phyloP scores from a whole-genome alignment of 805 yeast genomes.

The Lachancea waltii region DNA sequence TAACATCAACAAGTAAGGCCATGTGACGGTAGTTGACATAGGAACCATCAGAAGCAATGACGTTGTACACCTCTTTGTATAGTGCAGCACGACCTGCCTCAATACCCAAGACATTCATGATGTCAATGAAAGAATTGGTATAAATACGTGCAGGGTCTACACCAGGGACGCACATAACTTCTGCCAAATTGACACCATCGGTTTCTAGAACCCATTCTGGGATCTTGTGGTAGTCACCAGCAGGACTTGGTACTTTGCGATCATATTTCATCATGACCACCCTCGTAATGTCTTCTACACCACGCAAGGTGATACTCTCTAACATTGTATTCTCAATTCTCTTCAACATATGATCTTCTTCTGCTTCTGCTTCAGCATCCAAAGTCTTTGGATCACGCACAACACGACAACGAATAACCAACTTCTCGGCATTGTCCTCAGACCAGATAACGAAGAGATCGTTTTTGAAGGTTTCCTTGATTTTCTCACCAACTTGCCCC shows the following conservation, averaged over 20 bases:
- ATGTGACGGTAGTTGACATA: conserved; percentile 97
- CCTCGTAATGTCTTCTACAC: conserved; percentile 89
- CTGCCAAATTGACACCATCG: conserved; percentile 94
- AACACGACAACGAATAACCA: conserved; percentile 96
- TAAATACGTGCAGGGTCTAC: conserved; percentile 87
- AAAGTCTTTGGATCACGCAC: conserved; percentile 90
- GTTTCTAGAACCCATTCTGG: conserved; percentile 99
- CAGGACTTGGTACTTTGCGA: conserved; percentile 59
- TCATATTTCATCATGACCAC: conserved; percentile 77
- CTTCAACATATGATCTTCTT: conserved; percentile 94
- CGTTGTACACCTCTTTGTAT: conserved; percentile 90
- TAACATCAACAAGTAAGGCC: conserved; percentile 95
- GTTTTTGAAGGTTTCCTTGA: conserved; percentile 85
- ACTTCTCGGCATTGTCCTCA: conserved; percentile 96
- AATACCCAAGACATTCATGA: conserved; percentile 90
- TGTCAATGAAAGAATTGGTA: conserved; percentile 94
- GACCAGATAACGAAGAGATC: conserved; percentile 98
- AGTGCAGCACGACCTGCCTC: conserved; percentile 96
- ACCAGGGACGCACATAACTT: conserved; percentile 91
- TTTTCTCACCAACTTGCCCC: conserved; percentile 97
- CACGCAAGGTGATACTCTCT: conserved; percentile 89
- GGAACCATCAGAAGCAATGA: conserved; percentile 99
- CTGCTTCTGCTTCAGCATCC: conserved; percentile 91
- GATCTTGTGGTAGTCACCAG: conserved; percentile 82
- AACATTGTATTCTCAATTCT: conserved; percentile 94